These are phyloP conservation scores for Coemansia sp. DNA, from an alignment of 192 early-diverging fungal species.

Conservation along the genomic window DNA sequence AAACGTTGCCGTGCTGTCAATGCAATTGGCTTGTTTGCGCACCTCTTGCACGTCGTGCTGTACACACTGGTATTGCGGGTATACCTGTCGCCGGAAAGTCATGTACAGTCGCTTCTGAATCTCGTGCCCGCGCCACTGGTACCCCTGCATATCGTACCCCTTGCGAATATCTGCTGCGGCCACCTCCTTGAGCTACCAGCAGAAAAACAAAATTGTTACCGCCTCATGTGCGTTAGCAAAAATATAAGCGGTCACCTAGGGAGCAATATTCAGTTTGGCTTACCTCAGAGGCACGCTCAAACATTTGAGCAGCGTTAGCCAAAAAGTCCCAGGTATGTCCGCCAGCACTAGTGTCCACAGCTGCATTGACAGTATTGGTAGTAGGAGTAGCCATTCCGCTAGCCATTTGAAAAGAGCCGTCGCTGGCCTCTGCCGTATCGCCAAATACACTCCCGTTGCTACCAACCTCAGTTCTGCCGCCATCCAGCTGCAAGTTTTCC, in stretches of 20 bases:
- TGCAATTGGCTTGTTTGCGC: constrained; percentile 18
- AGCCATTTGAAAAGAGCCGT: constrained; percentile 1
- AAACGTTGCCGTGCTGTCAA: constrained; percentile 21
- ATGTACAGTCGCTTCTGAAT: constrained; percentile 39
- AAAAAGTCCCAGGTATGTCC: constrained; percentile 46
- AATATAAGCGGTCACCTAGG: neutral
- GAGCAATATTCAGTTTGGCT: neutral
- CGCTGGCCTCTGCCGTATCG: constrained; percentile 2
- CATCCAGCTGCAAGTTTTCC: neutral
- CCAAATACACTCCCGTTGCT: constrained; percentile 11
- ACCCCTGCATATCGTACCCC: constrained; percentile 63
- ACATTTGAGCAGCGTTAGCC: constrained; percentile 48
- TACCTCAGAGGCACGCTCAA: constrained; percentile 43
- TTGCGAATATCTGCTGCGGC: constrained; percentile 22
- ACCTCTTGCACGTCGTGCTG: constrained; percentile 43
- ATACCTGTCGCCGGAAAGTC: constrained; percentile 54
- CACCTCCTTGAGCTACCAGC: constrained; percentile 31
- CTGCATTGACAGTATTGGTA: neutral
- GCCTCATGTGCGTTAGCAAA: neutral
- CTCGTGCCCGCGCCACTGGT: constrained; percentile 55
- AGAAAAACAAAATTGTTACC: neutral
- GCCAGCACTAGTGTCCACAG: constrained; percentile 6
- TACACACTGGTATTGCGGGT: constrained; percentile 56
- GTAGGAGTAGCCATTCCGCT: constrained; percentile 10
- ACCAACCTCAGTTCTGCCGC: neutral